Percentiles rank a stretch among this genome's conserved stretches.
Conservation (phyloP, 2,329 filamentous ascomycete genomes). For the Pseudogymnoascus sp. region DNA sequence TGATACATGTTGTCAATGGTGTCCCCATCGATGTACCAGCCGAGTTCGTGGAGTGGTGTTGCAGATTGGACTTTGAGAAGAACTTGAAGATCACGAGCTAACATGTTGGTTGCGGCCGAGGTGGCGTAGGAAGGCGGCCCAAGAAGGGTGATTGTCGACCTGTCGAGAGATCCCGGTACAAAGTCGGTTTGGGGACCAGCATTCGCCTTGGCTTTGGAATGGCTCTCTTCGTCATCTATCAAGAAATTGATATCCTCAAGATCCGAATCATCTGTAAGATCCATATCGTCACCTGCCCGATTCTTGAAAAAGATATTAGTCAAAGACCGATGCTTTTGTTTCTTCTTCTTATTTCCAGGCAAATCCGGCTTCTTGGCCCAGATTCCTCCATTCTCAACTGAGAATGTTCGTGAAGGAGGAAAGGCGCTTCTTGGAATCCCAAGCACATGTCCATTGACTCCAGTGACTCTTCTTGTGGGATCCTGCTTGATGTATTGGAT, state of each 20-base stretch:
- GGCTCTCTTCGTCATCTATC: neutral
- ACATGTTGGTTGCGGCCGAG: slow-evolving; percentile 46
- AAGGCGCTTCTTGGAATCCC: slow-evolving; percentile 9
- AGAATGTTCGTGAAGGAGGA: slow-evolving; percentile 18
- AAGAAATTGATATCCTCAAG: slow-evolving; percentile 6
- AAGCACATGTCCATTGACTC: slow-evolving; percentile 15
- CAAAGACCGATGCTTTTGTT: slow-evolving; percentile 12
- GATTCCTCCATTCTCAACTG: neutral
- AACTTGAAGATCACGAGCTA: slow-evolving; percentile 56
- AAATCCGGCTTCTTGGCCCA: slow-evolving; percentile 1
- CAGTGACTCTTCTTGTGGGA: slow-evolving; percentile 13
- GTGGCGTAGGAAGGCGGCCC: slow-evolving; percentile 57
- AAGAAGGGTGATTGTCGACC: slow-evolving; percentile 54
- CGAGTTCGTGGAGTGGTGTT: slow-evolving; percentile 55
- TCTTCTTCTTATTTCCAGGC: slow-evolving; percentile 12
- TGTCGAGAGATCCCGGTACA: slow-evolving; percentile 56
- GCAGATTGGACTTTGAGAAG: slow-evolving; percentile 55
- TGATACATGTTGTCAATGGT: slow-evolving; percentile 69
- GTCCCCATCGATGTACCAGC: slow-evolving; percentile 70
- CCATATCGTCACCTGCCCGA: neutral
- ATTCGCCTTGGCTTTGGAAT: slow-evolving; percentile 7
- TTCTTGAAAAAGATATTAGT: neutral
- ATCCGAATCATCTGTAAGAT: slow-evolving; percentile 5
- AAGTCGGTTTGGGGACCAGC: slow-evolving; percentile 45
- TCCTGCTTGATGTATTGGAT: slow-evolving; percentile 16